A percentile compares a stretch with the other conserved stretches of the same genome.
These are phyloP conservation scores for Metschnikowia reukaufii DNA, from an alignment of 805 yeast species.

Conservation along the genomic window DNA sequence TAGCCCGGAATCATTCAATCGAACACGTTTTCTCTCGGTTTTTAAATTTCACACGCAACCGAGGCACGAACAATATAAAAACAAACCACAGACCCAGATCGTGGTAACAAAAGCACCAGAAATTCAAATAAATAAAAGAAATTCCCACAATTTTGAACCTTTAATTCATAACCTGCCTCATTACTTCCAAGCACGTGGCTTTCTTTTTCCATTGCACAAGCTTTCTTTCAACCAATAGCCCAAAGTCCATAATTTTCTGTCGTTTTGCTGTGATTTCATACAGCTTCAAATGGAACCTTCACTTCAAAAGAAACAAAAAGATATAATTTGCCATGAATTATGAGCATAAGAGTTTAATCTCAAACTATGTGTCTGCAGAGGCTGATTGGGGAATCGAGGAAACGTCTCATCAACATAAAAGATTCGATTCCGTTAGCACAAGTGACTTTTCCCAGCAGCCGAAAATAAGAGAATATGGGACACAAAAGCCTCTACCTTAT, in stretches of 20 bases:
- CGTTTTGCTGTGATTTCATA: background rate
- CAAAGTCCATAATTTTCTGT: too few species aligned
- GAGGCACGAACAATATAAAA: background rate
- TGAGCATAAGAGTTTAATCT: constrained; percentile 10
- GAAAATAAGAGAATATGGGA: constrained; percentile 4
- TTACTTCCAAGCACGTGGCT: too few species aligned
- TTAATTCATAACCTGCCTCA: too few species aligned
- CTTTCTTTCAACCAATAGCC: too few species aligned
- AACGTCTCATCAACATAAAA: constrained; percentile 7
- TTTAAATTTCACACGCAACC: background rate
- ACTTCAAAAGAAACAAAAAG: background rate
- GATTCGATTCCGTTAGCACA: constrained; percentile 19
- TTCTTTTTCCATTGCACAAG: too few species aligned
- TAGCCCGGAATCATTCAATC: too few species aligned
- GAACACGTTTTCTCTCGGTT: too few species aligned
- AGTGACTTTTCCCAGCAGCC: constrained; percentile 22
- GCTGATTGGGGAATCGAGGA: constrained; percentile 28
- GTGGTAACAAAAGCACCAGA: too few species aligned
- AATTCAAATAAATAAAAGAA: background rate
- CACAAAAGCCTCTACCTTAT: background rate
- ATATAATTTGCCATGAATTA: constrained; percentile 9
- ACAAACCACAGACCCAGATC: background rate
- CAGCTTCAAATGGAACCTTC: background rate
- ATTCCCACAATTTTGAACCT: too few species aligned
- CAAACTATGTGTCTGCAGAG: constrained; percentile 19